Base-by-base conservation (phyloP, 805 yeast species). In the Saccharomycopsis fibuligera region DNA sequence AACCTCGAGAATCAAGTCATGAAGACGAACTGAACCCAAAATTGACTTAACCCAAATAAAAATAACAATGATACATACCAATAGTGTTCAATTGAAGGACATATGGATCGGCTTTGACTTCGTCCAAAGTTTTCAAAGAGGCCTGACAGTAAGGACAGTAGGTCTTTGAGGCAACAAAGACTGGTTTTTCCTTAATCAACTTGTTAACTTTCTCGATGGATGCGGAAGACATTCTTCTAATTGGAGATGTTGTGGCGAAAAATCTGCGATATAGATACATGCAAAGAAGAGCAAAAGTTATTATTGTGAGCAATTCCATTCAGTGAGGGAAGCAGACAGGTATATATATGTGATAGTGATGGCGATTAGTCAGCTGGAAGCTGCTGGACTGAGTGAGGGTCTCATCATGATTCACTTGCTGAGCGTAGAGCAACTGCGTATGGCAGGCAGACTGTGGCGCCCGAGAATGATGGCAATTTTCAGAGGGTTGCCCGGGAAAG, bases 161-260 rank as follows among this genome's bases (percentile, higher is more conserved):
- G 37, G 85, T 72, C 68, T 86, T 86, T 37, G 95, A 81, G 35
- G 96, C 96, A 54, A 89, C 78, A 62, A 89, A 85, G 48, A 88
- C 72, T 40, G 80, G 78, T 65, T 84, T 78, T 53, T 72, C 63
- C 57, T 73, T 72, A 68, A 88, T 85, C 56, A 86, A 72, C 35
- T 68, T 63, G 63, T 83, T 77, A 51, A 85, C 37, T 16, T 33
- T 33, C 6, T 33, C 37, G n/a, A 33, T 17, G 19, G 37, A 9
- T 9, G 9, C 17, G 37, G 37, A 9, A 16, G 37, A 33, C 37
- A 33, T 33, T 9, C 19, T 33, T 33, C 37, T 33, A n/a, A 12
- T 9, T 16, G 14, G 14, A 6, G 9, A 5, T 12, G 37, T 16
- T 5, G 19, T 33, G n/a, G n/a, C n/a, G n/a, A n/a, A n/a, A 17